phyloP scores from a whole-genome alignment of 306 rosid genomes.

The Vigna unguiculata region DNA sequence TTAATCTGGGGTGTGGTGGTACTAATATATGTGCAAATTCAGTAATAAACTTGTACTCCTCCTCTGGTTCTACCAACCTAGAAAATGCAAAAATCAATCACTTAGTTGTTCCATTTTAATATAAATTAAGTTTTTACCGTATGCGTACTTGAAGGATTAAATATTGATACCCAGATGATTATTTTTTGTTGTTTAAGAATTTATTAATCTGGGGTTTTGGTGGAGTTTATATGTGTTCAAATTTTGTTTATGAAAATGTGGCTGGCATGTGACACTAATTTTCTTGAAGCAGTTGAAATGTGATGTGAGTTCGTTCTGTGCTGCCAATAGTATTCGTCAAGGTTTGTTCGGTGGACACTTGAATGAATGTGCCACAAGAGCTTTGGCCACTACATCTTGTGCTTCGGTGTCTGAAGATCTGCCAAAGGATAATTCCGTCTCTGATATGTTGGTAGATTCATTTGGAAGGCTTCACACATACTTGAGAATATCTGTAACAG shows the following conservation, averaged over 20 bases:
- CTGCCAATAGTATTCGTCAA: constrained; percentile 41
- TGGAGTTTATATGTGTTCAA: neutral
- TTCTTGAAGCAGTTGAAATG: constrained; percentile 53
- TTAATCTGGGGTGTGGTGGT: constrained; percentile 5
- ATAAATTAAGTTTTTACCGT: neutral
- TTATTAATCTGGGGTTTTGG: neutral
- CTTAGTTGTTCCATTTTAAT: neutral
- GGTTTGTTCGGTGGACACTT: constrained; percentile 37
- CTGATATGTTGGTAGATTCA: constrained; percentile 92
- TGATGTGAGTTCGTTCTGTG: constrained; percentile 45
- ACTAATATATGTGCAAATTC: neutral
- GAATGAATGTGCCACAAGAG: constrained; percentile 50
- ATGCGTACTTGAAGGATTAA: constrained; percentile 5
- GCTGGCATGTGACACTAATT: neutral
- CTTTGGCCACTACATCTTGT: constrained; percentile 58
- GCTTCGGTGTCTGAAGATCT: constrained; percentile 58
- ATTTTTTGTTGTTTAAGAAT: constrained; percentile 4
- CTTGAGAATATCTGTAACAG: constrained; percentile 93
- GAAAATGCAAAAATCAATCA: neutral
- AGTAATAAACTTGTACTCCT: neutral
- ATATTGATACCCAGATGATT: constrained; percentile 10
- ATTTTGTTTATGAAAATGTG: constrained; percentile 1
- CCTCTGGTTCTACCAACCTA: neutral
- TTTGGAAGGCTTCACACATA: constrained; percentile 93
- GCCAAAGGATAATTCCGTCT: constrained; percentile 55